Conservation (phyloP, 2,329 filamentous ascomycete genomes). For the Salinomyces thailandicus region DNA sequence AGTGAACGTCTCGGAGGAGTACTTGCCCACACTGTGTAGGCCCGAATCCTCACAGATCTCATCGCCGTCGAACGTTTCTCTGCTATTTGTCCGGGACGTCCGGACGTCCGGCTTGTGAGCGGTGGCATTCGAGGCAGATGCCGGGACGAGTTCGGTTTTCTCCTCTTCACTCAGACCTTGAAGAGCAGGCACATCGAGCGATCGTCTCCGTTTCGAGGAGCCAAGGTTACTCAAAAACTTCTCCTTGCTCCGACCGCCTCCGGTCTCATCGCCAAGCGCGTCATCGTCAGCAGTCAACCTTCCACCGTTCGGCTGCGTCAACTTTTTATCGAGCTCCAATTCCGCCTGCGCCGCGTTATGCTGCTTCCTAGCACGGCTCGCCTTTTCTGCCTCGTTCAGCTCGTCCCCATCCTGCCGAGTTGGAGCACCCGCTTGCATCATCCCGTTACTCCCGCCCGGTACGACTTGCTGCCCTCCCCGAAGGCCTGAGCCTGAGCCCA, state of each 20-base stretch:
- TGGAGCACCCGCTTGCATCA: constrained; percentile 9
- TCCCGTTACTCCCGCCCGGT: constrained; percentile 14
- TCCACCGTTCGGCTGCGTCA: constrained; percentile 7
- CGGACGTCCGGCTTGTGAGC: background rate
- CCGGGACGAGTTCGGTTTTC: background rate
- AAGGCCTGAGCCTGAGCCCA: background rate
- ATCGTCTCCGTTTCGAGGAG: constrained; percentile 5
- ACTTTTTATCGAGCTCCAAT: constrained; percentile 3
- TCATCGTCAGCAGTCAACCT: constrained; percentile 9
- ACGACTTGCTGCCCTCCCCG: constrained; percentile 10
- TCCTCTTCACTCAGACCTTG: background rate
- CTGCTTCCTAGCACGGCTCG: background rate
- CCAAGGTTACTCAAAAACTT: background rate
- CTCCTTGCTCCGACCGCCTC: background rate
- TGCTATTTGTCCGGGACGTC: background rate
- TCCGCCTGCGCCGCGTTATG: constrained; percentile 1
- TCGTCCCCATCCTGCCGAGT: constrained; percentile 2
- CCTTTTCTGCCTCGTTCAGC: background rate
- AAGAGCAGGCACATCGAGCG: constrained; percentile 5
- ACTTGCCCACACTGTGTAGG: constrained; percentile 40
- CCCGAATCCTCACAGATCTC: constrained; percentile 47
- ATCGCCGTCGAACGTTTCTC: constrained; percentile 1
- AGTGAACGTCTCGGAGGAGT: constrained; percentile 41
- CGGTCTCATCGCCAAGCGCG: constrained; percentile 8
- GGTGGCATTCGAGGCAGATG: background rate